Evolutionary conservation across 2,329 filamentous ascomycete species (phyloP).

Genomic region (Trichophyton verrucosum): DNA sequence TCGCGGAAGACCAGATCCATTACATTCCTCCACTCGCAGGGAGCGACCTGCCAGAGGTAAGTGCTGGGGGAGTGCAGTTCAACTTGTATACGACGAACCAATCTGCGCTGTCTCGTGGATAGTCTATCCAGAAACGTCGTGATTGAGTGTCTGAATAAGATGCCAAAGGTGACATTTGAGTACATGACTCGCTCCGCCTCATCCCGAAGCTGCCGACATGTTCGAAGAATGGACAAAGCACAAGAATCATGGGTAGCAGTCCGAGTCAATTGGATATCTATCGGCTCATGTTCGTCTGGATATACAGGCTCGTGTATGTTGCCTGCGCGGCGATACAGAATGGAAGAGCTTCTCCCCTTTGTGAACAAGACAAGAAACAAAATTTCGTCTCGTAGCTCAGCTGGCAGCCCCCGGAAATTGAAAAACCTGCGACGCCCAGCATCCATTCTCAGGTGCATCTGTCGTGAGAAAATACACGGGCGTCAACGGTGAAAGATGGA

Average conservation of each 20-base stretch:
- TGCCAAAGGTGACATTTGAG: background rate
- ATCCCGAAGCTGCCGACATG: conserved; percentile 1
- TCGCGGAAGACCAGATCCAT: background rate
- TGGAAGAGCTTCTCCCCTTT: background rate
- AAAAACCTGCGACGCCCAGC: background rate
- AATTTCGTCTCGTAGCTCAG: conserved; percentile 4
- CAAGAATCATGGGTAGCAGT: background rate
- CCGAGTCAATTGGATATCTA: background rate
- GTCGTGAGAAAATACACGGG: background rate
- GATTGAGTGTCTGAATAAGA: background rate
- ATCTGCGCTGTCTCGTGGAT: background rate
- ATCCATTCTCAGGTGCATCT: background rate
- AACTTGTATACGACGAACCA: conserved; percentile 2
- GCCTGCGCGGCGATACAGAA: background rate
- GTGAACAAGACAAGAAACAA: conserved; percentile 4
- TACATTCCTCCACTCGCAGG: conserved; percentile 4
- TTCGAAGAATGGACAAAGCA: conserved; percentile 1
- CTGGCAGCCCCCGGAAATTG: background rate
- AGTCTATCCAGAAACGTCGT: conserved; percentile 2
- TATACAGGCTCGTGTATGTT: background rate
- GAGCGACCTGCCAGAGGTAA: background rate
- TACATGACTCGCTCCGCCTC: conserved; percentile 2
- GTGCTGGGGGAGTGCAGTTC: background rate
- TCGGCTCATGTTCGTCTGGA: background rate
- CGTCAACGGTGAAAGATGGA: background rate